Conservation (phyloP, 2,329 filamentous ascomycete species). For the Xylaria sp. region DNA sequence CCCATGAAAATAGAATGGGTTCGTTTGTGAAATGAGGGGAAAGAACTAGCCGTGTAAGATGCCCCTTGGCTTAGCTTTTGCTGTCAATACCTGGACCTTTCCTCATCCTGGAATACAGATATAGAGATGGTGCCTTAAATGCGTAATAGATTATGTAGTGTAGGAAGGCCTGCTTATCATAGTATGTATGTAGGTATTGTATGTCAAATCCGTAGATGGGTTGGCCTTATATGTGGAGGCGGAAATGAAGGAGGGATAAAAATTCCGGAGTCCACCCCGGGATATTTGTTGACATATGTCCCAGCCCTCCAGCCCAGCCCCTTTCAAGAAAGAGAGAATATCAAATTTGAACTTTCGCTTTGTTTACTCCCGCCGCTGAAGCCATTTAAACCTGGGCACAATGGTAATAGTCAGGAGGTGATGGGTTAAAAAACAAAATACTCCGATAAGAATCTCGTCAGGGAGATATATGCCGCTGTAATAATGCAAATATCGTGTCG, state of each 20-base stretch:
- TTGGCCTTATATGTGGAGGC: slow-evolving; percentile 16
- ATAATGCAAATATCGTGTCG: slow-evolving; percentile 18
- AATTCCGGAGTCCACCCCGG: slow-evolving; percentile 1
- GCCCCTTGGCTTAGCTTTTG: background rate
- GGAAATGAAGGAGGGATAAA: slow-evolving; percentile 19
- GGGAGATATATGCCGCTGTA: slow-evolving; percentile 10
- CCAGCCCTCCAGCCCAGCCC: background rate
- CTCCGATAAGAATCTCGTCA: background rate
- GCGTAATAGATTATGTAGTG: slow-evolving; percentile 17
- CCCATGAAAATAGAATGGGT: background rate
- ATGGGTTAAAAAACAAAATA: slow-evolving; percentile 3
- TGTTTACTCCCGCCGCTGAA: slow-evolving; percentile 9
- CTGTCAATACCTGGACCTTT: background rate
- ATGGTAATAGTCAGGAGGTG: background rate
- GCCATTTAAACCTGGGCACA: background rate
- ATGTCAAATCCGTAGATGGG: slow-evolving; percentile 9
- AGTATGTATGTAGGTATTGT: background rate
- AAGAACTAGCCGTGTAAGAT: background rate
- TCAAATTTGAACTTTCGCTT: background rate
- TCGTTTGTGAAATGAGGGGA: background rate
- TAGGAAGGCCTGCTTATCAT: slow-evolving; percentile 7
- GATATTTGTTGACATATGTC: slow-evolving; percentile 20
- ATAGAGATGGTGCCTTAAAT: background rate
- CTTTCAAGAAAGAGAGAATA: background rate
- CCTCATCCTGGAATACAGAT: background rate